Percentiles rank a stretch among this genome's conserved stretches.
Evolutionary conservation across 208 protist species (phyloP).

Genomic region (Kentomonas sorsogonicus): DNA sequence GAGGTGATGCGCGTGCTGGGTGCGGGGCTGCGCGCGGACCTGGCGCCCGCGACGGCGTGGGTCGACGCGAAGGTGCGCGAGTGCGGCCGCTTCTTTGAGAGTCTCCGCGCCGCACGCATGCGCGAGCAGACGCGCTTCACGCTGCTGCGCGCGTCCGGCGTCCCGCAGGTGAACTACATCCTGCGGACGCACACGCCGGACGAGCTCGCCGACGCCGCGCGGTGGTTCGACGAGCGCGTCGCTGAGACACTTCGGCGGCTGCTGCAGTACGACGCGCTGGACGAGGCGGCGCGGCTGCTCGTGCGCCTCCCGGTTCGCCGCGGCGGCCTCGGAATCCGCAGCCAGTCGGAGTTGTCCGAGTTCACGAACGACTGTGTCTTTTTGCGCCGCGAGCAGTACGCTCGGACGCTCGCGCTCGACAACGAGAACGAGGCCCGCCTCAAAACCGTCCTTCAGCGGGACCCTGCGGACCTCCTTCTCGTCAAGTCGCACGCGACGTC

Average conservation of each 20-base stretch:
- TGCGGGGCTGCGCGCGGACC: slow-evolving; percentile 10
- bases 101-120: not conserved
- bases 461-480: too few relatives aligned
- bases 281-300: too few relatives aligned
- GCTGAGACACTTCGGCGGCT: not conserved
- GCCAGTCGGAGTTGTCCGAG: too few relatives aligned
- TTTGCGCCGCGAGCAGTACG: too few relatives aligned
- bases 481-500: not conserved
- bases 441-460: too few relatives aligned
- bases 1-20: slow-evolving; percentile 17
- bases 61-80: not conserved
- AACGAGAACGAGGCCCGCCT: too few relatives aligned
- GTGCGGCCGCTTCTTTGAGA: not conserved
- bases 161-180: not conserved
- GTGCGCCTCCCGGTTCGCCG: too few relatives aligned
- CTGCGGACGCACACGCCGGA: not conserved
- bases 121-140: not conserved
- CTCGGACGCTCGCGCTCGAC: too few relatives aligned
- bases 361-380: too few relatives aligned
- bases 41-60: not conserved
- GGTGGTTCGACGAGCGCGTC: slow-evolving; percentile 2
- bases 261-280: not conserved
- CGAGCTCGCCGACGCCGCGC: not conserved
- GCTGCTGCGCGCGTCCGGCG: not conserved
- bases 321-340: too few relatives aligned